These are phyloP conservation scores for Escovopsis sp. DNA, from an alignment of 2,329 filamentous ascomycete genomes.

Conservation along the genomic window DNA sequence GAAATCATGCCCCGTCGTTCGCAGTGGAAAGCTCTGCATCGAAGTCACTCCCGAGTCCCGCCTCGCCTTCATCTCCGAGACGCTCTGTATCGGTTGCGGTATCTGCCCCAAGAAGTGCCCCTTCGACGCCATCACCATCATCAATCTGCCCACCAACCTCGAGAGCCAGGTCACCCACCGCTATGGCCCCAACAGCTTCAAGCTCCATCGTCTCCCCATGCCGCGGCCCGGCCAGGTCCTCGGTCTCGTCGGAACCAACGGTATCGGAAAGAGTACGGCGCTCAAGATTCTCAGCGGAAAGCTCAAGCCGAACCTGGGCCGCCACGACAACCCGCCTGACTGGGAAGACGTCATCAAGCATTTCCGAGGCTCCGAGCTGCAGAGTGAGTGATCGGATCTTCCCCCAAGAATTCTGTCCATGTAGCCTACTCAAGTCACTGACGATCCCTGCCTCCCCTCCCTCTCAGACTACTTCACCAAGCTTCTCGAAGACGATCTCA, in stretches of 20 bases:
- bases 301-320: slow-evolving; percentile 92
- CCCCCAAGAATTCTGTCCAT: no score
- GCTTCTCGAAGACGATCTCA: slow-evolving; percentile 88
- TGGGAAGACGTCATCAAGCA: slow-evolving; percentile 99
- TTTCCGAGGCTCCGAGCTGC: slow-evolving; percentile 92
- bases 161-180: slow-evolving; percentile 96
- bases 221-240: slow-evolving; percentile 89
- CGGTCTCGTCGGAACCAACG: slow-evolving; percentile 95
- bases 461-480: slow-evolving; percentile 85
- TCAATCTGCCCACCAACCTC: slow-evolving; percentile 98
- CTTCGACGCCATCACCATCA: slow-evolving; percentile 97
- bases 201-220: slow-evolving; percentile 92
- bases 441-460: no score
- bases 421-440: no score
- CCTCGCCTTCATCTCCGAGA: slow-evolving; percentile 96
- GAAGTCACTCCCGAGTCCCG: slow-evolving; percentile 80
- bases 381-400: slow-evolving; percentile 70
- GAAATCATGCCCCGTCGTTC: slow-evolving; percentile 93
- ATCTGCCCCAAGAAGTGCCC: slow-evolving; percentile 99
- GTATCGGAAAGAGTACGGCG: slow-evolving; percentile 99
- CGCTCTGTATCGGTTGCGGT: slow-evolving; percentile 93
- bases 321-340: slow-evolving; percentile 90
- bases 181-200: slow-evolving; percentile 99
- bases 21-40: slow-evolving; percentile 93
- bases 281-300: slow-evolving; percentile 97